Evolutionary conservation across 768 basidiomycete species (phyloP), one percentile per base, ranked within the genome.

Genomic region (Podaxis rugospora): DNA sequence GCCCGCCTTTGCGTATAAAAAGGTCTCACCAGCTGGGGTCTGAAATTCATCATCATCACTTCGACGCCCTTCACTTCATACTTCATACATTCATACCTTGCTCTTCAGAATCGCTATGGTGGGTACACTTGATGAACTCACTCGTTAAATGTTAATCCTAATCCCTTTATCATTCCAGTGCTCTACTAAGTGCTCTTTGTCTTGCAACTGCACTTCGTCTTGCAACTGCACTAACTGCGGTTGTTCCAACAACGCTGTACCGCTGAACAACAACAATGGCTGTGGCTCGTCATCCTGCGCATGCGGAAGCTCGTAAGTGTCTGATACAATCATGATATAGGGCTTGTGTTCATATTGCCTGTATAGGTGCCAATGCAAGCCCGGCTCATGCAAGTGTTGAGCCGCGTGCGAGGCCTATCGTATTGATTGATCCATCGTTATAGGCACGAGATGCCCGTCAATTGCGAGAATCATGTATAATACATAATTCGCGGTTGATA

Each of bases 331-430:
- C 42, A 35, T 10, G 7, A 16, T 2, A 16, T 21, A n/a, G 27
- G 4, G 32, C 4, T 32, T 36, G 51, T 44, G 5, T 16, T 18
- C 14, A 44, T 2, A 5, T 18, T 16, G 5, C 3, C 5, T 1
- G 1, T 54, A 37, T 11, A 54, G 52, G 16, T 54, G 52, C 52
- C 16, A 54, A 14, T 54, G 52, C 36, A 6, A 54, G 16, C 52
- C 52, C 37, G 52, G 21, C 16, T 37, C 52, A 7, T 54, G 52
- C 52, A 54, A 54, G 23, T 54, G 52, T 14, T 54, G 52, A 54
- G 13, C 51, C 9, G 7, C 7, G 32, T 32, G 7, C 32, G 32
- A 9, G 32, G 32, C 2, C 32, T 6, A 32, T 32, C 32, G 32
- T 32, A 7, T 32, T 9, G 9, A 9, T 32, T 32, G 32, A 32